These are phyloP conservation scores for Diaporthe sp. DNA, from an alignment of 2,329 filamentous ascomycete species.

Conservation along the genomic window DNA sequence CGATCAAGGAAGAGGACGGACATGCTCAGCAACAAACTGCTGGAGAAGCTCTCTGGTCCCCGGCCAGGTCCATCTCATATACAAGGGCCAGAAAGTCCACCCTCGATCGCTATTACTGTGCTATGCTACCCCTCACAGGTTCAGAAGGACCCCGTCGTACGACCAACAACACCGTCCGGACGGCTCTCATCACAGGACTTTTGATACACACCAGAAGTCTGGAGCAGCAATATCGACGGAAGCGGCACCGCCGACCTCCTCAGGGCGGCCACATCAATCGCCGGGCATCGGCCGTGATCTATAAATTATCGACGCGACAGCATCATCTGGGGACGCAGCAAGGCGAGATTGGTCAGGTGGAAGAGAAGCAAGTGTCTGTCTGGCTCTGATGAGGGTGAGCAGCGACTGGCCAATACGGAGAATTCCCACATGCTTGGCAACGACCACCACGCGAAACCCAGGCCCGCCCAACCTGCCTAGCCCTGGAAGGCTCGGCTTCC, in stretches of 20 bases:
- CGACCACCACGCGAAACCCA: constrained; percentile 17
- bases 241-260: neutral
- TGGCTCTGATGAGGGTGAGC: constrained; percentile 29
- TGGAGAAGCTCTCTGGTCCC: neutral
- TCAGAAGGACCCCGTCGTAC: constrained; percentile 14
- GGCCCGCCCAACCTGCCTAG: constrained; percentile 16
- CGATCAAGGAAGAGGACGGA: constrained; percentile 7
- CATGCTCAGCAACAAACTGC: constrained; percentile 1
- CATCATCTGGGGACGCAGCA: constrained; percentile 5
- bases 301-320: constrained; percentile 20
- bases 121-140: neutral
- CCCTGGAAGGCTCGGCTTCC: constrained; percentile 32
- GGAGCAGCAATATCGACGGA: neutral
- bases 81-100: neutral
- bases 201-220: constrained; percentile 7
- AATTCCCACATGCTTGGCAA: constrained; percentile 25
- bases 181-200: constrained; percentile 6
- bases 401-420: constrained; percentile 20
- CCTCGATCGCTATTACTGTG: neutral
- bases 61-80: constrained; percentile 3
- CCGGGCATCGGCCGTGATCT: neutral
- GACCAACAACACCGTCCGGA: constrained; percentile 4
- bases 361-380: constrained; percentile 29
- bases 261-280: neutral
- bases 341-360: constrained; percentile 20